A percentile compares a stretch with the other conserved stretches of the same genome.
These are phyloP conservation scores for Fusarium siculi DNA, from an alignment of 2,329 filamentous ascomycete genomes.

Conservation along the genomic window DNA sequence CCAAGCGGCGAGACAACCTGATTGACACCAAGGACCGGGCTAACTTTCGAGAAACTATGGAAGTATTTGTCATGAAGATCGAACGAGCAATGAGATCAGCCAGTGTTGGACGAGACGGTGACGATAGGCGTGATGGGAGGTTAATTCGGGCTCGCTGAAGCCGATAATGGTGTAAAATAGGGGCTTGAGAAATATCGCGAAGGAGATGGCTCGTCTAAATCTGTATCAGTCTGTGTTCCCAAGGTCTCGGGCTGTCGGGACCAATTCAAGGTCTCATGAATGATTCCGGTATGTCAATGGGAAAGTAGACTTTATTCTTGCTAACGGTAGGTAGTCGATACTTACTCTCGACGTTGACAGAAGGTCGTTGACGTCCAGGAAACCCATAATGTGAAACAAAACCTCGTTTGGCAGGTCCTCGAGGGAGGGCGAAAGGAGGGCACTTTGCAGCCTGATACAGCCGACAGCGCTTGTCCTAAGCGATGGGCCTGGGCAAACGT, in stretches of 20 bases:
- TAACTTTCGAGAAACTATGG: conserved; percentile 71
- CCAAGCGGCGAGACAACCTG: conserved; percentile 70
- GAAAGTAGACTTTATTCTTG: not conserved
- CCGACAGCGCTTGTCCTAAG: not conserved
- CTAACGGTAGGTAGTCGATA: conserved; percentile 30
- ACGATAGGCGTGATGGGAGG: conserved; percentile 66
- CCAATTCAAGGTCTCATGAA: not conserved
- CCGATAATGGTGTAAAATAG: conserved; percentile 72
- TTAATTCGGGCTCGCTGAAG: conserved; percentile 65
- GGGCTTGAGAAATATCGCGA: conserved; percentile 69
- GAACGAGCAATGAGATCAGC: conserved; percentile 70
- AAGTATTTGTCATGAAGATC: conserved; percentile 75
- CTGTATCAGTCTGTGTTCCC: conserved; percentile 31
- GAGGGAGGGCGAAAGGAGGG: conserved; percentile 40
- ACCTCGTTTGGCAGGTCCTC: conserved; percentile 66
- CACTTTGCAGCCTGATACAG: not conserved
- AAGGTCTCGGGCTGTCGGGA: not conserved
- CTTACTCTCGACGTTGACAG: conserved; percentile 66
- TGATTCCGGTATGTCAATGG: not conserved
- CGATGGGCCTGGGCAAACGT: not conserved
- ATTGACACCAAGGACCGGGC: conserved; percentile 73
- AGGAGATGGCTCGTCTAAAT: conserved; percentile 69
- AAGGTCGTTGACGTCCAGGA: conserved; percentile 67
- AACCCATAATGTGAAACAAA: conserved; percentile 64
- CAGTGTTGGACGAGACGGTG: conserved; percentile 67